Evolutionary conservation across 2,329 filamentous ascomycete species (phyloP).

Genomic region (Zymoseptoria pseudotritici): DNA sequence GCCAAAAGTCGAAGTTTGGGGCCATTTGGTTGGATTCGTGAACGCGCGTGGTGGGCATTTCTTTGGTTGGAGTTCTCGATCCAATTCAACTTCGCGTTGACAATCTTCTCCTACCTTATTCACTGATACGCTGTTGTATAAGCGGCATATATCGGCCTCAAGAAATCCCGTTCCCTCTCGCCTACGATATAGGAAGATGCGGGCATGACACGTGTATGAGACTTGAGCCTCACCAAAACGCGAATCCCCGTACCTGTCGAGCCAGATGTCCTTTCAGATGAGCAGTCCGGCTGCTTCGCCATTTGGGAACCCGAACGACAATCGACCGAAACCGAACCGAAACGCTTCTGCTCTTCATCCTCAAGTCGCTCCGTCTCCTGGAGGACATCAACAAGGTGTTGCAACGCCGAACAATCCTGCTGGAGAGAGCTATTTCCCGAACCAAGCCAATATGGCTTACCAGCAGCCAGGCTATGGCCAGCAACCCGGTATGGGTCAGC

Average conservation of each 20-base stretch:
- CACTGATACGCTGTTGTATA: not conserved
- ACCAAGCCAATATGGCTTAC: constrained; percentile 21
- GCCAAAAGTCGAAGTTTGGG: not conserved
- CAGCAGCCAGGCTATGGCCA: constrained; percentile 18
- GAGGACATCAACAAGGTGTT: constrained; percentile 38
- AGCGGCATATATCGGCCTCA: not conserved
- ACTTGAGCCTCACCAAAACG: not conserved
- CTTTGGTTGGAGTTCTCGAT: not conserved
- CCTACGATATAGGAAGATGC: not conserved
- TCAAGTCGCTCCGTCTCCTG: constrained; percentile 37
- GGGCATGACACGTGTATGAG: not conserved
- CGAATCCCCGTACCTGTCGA: not conserved
- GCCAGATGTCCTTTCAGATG: constrained; percentile 17
- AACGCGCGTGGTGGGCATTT: not conserved
- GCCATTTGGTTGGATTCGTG: not conserved
- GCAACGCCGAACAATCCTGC: constrained; percentile 12
- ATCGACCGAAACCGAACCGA: constrained; percentile 16
- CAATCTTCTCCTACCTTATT: not conserved
- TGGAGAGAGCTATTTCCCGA: constrained; percentile 36
- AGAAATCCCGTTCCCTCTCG: not conserved
- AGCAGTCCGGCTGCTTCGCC: constrained; percentile 18
- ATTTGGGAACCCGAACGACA: constrained; percentile 20
- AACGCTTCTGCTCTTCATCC: constrained; percentile 30
- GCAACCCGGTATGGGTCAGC: constrained; percentile 15
- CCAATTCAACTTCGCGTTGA: not conserved